Percentiles rank a stretch among this genome's conserved stretches.
Conservation (phyloP, 495 filamentous ascomycete species). For the Halenospora varia region DNA sequence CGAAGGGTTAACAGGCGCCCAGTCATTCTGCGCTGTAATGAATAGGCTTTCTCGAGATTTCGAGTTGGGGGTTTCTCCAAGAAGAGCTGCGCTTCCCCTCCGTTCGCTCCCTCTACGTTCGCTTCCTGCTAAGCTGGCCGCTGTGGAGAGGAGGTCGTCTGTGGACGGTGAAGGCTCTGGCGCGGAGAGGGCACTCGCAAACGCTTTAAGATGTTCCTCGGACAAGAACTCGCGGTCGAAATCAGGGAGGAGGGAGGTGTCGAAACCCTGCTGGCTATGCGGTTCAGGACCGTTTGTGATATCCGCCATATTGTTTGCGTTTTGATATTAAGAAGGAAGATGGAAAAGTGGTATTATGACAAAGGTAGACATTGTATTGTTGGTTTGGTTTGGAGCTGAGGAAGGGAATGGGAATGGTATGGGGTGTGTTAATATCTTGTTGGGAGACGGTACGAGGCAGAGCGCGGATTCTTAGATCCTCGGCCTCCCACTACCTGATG, state of each 20-base stretch:
- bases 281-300: conserved; percentile 24
- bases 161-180: conserved; percentile 42
- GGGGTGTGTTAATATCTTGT: background rate
- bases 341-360: background rate
- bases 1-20: conserved; percentile 68
- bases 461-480: background rate
- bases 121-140: background rate
- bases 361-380: background rate
- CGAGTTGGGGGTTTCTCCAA: no score
- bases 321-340: background rate
- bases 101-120: background rate
- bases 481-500: background rate
- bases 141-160: conserved; percentile 30
- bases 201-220: conserved; percentile 51
- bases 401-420: background rate
- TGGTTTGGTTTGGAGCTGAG: background rate
- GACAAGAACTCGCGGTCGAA: conserved; percentile 62
- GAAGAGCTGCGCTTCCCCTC: conserved; percentile 11
- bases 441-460: background rate
- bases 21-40: conserved; percentile 78
- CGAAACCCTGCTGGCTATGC: conserved; percentile 21
- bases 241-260: conserved; percentile 36
- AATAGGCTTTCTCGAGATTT: conserved; percentile 34
- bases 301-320: conserved; percentile 19
- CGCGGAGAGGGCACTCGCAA: conserved; percentile 51